Conservation (phyloP, 1,284 basidiomycete genomes). For the Ustilago curta region DNA sequence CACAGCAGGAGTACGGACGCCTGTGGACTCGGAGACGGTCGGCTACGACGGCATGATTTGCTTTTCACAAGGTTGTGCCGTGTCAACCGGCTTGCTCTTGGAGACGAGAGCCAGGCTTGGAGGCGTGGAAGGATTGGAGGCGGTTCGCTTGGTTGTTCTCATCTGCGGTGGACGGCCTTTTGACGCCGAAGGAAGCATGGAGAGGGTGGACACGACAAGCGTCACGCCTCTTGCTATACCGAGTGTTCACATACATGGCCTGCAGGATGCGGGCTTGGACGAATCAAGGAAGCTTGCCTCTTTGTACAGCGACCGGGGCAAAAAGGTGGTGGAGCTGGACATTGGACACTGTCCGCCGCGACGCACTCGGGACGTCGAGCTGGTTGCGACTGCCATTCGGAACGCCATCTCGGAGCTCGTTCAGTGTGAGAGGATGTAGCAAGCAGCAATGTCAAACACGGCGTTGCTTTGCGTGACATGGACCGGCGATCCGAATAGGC, state of each 20-base stretch:
- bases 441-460: conserved; percentile 1
- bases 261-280: conserved; percentile 26
- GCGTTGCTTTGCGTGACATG: too few species aligned
- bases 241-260: conserved; percentile 43
- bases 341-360: conserved; percentile 47
- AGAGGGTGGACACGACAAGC: conserved; percentile 16
- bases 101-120: conserved; percentile 6
- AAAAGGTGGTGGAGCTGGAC: conserved; percentile 40
- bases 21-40: neutral
- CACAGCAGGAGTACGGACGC: conserved; percentile 23
- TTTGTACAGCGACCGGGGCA: conserved; percentile 24
- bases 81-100: conserved; percentile 37
- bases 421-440: neutral
- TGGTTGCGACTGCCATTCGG: conserved; percentile 33
- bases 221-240: conserved; percentile 16
- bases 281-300: conserved; percentile 29
- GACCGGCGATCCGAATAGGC: neutral
- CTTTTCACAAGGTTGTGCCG: conserved; percentile 54
- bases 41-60: conserved; percentile 45
- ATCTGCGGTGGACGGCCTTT: conserved; percentile 49
- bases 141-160: conserved; percentile 35
- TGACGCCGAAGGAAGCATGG: conserved; percentile 22
- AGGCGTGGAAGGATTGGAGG: neutral
- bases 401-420: neutral
- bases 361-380: conserved; percentile 27